Percentiles rank a stretch among this genome's conserved stretches.
These are phyloP conservation scores for Dissophora globulifera DNA, from an alignment of 192 early-diverging fungal genomes.

Conservation along the genomic window DNA sequence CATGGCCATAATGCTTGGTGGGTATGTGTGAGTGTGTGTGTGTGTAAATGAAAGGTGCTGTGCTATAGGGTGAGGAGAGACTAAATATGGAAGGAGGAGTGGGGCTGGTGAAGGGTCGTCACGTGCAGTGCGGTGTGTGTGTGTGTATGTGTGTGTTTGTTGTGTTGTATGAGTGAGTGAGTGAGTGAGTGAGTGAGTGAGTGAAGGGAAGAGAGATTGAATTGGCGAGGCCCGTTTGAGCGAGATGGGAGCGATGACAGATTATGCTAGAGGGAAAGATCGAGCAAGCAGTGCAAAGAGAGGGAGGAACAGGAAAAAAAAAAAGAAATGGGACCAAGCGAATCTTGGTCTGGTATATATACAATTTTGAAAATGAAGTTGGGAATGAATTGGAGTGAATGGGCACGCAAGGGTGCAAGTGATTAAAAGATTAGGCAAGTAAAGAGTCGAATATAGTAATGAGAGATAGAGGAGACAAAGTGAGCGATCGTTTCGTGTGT, in stretches of 20 bases:
- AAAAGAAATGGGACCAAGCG: conserved; percentile 4
- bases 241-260: too few species aligned
- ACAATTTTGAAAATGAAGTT: conserved; percentile 12
- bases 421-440: too few species aligned
- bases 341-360: conserved; percentile 24
- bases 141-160: neutral
- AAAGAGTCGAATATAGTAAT: too few species aligned
- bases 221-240: neutral
- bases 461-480: too few species aligned
- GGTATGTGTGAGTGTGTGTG: conserved; percentile 3
- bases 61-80: too few species aligned
- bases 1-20: conserved; percentile 10
- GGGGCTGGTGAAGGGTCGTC: neutral
- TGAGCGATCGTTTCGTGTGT: too few species aligned
- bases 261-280: neutral
- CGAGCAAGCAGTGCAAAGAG: neutral
- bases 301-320: conserved; percentile 15
- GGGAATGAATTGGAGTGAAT: conserved; percentile 35
- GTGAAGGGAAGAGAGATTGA: neutral
- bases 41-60: neutral
- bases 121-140: conserved; percentile 8
- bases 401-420: neutral
- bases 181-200: neutral
- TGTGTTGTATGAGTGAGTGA: neutral
- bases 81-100: neutral